These are phyloP conservation scores for Curvularia lunata DNA, from an alignment of 2,329 filamentous ascomycete genomes.

Conservation along the genomic window DNA sequence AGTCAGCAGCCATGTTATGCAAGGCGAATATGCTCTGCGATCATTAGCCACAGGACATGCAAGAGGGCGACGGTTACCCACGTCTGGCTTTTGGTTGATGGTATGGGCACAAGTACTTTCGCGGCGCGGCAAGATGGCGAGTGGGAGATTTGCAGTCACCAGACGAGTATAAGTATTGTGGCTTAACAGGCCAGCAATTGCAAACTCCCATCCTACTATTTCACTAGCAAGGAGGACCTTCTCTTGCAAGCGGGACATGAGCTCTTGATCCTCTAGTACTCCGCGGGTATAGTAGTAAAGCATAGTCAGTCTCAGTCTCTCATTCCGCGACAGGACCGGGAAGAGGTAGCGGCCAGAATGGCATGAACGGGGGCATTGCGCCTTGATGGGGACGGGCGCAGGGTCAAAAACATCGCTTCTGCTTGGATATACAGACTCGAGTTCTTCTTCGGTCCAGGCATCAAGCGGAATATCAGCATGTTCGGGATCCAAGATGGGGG, in stretches of 20 bases:
- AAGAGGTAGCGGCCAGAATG: conserved; percentile 43
- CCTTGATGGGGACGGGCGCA: conserved; percentile 26
- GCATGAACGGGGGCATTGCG: conserved; percentile 15
- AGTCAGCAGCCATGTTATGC: conserved; percentile 53
- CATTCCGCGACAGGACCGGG: conserved; percentile 46
- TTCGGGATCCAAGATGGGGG: conserved; percentile 34
- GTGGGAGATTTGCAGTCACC: conserved; percentile 51
- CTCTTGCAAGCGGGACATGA: conserved; percentile 52
- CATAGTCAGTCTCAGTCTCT: conserved; percentile 48
- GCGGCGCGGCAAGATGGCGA: conserved; percentile 54
- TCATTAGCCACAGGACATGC: conserved; percentile 9
- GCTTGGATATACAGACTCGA: conserved; percentile 26
- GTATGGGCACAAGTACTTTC: conserved; percentile 57
- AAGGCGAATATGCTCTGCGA: conserved; percentile 50
- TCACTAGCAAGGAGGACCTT: conserved; percentile 53
- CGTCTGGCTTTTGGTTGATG: conserved; percentile 44
- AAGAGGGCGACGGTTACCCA: conserved; percentile 21
- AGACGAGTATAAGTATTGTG: conserved; percentile 54
- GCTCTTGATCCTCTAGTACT: conserved; percentile 50
- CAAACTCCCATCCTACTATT: conserved; percentile 55
- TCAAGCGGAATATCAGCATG: conserved; percentile 27
- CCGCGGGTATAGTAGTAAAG: conserved; percentile 56
- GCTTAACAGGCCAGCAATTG: conserved; percentile 54
- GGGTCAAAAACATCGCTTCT: conserved; percentile 23
- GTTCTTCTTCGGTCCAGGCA: conserved; percentile 23